Evolutionary conservation across 495 filamentous ascomycete genomes (phyloP).

Genomic region (Daldinia childiae): DNA sequence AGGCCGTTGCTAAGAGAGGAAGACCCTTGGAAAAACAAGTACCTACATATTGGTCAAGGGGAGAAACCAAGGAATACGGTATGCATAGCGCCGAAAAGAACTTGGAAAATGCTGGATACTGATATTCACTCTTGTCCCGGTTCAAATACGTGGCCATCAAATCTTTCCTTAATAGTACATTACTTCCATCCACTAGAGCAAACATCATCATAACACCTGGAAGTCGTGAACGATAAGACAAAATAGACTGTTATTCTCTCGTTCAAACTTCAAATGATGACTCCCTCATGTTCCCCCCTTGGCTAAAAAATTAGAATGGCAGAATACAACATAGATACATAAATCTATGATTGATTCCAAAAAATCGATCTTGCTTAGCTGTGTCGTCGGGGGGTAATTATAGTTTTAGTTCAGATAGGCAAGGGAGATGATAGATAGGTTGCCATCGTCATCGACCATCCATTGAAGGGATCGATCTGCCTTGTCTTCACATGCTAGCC

Average conservation of each 20-base stretch:
- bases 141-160: conserved; percentile 39
- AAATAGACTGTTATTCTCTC: conserved; percentile 42
- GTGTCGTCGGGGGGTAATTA: conserved; percentile 27
- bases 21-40: conserved; percentile 13
- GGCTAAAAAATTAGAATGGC: conserved; percentile 32
- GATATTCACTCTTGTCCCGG: conserved; percentile 35
- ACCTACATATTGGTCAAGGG: neutral
- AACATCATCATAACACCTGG: conserved; percentile 35
- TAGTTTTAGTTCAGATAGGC: conserved; percentile 31
- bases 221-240: conserved; percentile 43
- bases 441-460: conserved; percentile 1
- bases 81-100: neutral
- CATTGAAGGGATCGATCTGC: conserved; percentile 6
- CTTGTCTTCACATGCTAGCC: conserved; percentile 12
- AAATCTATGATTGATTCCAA: conserved; percentile 45
- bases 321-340: conserved; percentile 43
- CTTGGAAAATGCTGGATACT: conserved; percentile 13
- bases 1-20: conserved; percentile 20
- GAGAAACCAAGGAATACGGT: neutral
- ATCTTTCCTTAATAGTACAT: conserved; percentile 43
- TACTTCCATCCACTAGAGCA: conserved; percentile 36
- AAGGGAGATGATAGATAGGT: conserved; percentile 30
- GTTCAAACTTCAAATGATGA: conserved; percentile 37
- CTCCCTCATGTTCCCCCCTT: conserved; percentile 28
- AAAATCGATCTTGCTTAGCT: conserved; percentile 35